Conservation (phyloP, 2,329 filamentous ascomycete species). For the Aspergillus latus region DNA sequence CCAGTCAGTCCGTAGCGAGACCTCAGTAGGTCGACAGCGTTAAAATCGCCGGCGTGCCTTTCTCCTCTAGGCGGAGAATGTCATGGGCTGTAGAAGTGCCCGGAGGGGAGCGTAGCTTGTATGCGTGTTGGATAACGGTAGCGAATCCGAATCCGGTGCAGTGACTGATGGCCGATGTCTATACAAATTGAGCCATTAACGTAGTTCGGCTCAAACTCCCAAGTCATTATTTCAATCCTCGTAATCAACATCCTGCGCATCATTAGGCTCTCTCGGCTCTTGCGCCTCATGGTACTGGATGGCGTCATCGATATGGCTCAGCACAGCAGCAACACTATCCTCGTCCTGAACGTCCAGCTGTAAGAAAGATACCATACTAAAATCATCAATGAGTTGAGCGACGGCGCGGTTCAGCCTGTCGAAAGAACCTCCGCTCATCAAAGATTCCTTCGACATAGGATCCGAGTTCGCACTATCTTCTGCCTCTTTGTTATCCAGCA, state of each 20-base stretch:
- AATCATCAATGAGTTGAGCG: conserved; percentile 88
- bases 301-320: conserved; percentile 92
- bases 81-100: background rate
- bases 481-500: conserved; percentile 65
- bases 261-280: conserved; percentile 78
- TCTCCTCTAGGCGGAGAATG: background rate
- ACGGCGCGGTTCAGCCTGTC: conserved; percentile 82
- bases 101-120: background rate
- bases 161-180: background rate
- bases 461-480: conserved; percentile 58
- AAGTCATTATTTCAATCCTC: conserved; percentile 31
- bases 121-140: background rate
- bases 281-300: conserved; percentile 93
- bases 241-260: conserved; percentile 58
- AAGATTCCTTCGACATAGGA: conserved; percentile 63
- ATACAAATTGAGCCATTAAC: background rate
- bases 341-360: conserved; percentile 88
- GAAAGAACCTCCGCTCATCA: conserved; percentile 82
- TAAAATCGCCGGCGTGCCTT: background rate
- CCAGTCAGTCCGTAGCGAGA: background rate
- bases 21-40: background rate
- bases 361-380: conserved; percentile 95
- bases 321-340: conserved; percentile 78
- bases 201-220: conserved; percentile 1
- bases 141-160: background rate